Evolutionary conservation across 305 asterid species (phyloP).

Genomic region (Rubia tinctorum): DNA sequence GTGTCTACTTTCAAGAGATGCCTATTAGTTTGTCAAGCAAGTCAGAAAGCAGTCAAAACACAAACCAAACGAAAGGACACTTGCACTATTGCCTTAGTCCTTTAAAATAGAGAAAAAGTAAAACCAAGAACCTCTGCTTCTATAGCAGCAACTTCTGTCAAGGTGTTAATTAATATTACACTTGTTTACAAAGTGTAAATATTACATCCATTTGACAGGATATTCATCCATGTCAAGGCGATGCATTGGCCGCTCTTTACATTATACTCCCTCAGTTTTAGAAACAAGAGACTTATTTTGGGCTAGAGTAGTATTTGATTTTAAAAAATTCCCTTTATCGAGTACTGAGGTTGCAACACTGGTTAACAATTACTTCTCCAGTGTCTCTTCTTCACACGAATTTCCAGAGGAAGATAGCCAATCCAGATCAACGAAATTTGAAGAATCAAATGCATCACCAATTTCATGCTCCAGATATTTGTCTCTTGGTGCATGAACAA

Average conservation of each 20-base stretch:
- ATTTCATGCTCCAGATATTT: slow-evolving; percentile 50
- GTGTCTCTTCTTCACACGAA: slow-evolving; percentile 85
- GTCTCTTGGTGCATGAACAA: slow-evolving; percentile 54
- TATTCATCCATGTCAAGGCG: neutral
- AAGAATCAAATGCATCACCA: slow-evolving; percentile 69
- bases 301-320: neutral
- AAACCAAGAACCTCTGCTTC: no score
- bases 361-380: slow-evolving; percentile 62
- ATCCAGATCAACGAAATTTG: slow-evolving; percentile 92
- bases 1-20: neutral
- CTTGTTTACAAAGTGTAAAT: neutral
- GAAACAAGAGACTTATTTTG: neutral
- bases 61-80: neutral
- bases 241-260: neutral
- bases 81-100: no score
- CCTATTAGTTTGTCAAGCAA: neutral
- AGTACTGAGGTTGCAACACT: neutral
- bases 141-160: no score
- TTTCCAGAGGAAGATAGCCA: slow-evolving; percentile 95
- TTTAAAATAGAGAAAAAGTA: no score
- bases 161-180: no score
- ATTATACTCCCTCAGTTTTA: neutral
- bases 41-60: neutral
- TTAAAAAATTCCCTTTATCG: neutral
- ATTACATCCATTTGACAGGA: no score